Percentiles rank a stretch among this genome's conserved stretches.
Evolutionary conservation across 805 yeast genomes (phyloP).

Genomic region (Jamesozyma lodderae): DNA sequence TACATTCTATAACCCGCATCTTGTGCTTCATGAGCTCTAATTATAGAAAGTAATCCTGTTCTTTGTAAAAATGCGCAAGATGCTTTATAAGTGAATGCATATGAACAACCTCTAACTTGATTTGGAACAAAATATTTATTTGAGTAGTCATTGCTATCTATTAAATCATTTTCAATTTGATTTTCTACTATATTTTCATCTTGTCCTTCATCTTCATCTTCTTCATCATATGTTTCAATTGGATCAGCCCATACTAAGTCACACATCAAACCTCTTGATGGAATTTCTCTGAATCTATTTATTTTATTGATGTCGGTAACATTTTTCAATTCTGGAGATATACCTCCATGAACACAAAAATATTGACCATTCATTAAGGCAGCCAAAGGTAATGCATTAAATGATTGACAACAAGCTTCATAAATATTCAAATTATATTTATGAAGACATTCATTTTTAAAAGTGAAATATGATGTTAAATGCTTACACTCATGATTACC

Average conservation of each 20-base stretch:
- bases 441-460: slow-evolving; percentile 80
- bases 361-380: slow-evolving; percentile 92
- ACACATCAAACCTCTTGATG: slow-evolving; percentile 88
- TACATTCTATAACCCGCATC: slow-evolving; percentile 96
- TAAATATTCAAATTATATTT: slow-evolving; percentile 63
- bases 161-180: slow-evolving; percentile 40
- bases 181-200: slow-evolving; percentile 35
- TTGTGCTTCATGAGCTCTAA: slow-evolving; percentile 96
- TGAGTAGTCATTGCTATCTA: slow-evolving; percentile 14
- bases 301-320: slow-evolving; percentile 59
- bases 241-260: slow-evolving; percentile 97
- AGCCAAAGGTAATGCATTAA: slow-evolving; percentile 82
- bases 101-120: slow-evolving; percentile 84
- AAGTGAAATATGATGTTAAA: slow-evolving; percentile 88
- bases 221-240: slow-evolving; percentile 74
- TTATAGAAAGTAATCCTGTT: slow-evolving; percentile 72
- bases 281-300: slow-evolving; percentile 85
- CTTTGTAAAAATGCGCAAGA: slow-evolving; percentile 68
- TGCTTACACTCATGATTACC: slow-evolving; percentile 96
- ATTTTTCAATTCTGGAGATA: slow-evolving; percentile 72
- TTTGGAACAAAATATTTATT: slow-evolving; percentile 46
- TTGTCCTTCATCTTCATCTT: slow-evolving; percentile 23
- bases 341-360: slow-evolving; percentile 93
- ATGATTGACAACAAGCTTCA: slow-evolving; percentile 65
- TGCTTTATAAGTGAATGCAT: slow-evolving; percentile 77